A percentile compares a stretch with the other conserved stretches of the same genome.
Evolutionary conservation across 352 stramenopile species (phyloP).

Genomic region (Phytophthora pini): DNA sequence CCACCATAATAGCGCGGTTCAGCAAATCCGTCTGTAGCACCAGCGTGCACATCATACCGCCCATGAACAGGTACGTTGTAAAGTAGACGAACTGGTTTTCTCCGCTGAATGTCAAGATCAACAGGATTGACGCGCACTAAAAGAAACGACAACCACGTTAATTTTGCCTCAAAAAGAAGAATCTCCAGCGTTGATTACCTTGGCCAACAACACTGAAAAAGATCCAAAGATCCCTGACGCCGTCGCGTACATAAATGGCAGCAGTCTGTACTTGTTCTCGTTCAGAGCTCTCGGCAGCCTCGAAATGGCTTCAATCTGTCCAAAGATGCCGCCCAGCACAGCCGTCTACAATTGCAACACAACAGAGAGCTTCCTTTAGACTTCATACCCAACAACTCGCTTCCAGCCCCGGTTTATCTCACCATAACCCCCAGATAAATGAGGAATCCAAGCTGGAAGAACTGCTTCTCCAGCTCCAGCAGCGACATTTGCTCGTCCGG

Average conservation of each 20-base stretch:
- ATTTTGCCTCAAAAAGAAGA: too few relatives aligned
- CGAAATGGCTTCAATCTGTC: slow-evolving; percentile 72
- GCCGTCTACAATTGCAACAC: slow-evolving; percentile 43
- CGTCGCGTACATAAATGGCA: slow-evolving; percentile 85
- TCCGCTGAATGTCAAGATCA: slow-evolving; percentile 79
- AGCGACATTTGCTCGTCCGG: slow-evolving; percentile 83
- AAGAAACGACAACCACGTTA: slow-evolving; percentile 4
- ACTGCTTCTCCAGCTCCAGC: slow-evolving; percentile 80
- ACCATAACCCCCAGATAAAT: slow-evolving; percentile 85
- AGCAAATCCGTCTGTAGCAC: slow-evolving; percentile 86
- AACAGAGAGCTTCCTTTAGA: slow-evolving; percentile 9
- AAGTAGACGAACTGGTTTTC: slow-evolving; percentile 89
- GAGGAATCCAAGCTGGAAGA: slow-evolving; percentile 79
- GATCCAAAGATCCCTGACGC: slow-evolving; percentile 85
- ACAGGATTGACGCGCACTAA: slow-evolving; percentile 78
- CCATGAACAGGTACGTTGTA: slow-evolving; percentile 86
- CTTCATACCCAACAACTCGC: slow-evolving; percentile 3
- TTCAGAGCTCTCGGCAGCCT: slow-evolving; percentile 56
- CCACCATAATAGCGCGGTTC: slow-evolving; percentile 85
- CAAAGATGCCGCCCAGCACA: slow-evolving; percentile 74
- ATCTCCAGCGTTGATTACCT: slow-evolving; percentile 41
- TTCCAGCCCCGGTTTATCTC: slow-evolving; percentile 1
- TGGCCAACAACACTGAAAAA: slow-evolving; percentile 83
- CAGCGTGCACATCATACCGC: slow-evolving; percentile 82
- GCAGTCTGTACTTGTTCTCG: slow-evolving; percentile 66